Base-by-base conservation (phyloP, 345 rosid species). In the Pistacia integerrima region DNA sequence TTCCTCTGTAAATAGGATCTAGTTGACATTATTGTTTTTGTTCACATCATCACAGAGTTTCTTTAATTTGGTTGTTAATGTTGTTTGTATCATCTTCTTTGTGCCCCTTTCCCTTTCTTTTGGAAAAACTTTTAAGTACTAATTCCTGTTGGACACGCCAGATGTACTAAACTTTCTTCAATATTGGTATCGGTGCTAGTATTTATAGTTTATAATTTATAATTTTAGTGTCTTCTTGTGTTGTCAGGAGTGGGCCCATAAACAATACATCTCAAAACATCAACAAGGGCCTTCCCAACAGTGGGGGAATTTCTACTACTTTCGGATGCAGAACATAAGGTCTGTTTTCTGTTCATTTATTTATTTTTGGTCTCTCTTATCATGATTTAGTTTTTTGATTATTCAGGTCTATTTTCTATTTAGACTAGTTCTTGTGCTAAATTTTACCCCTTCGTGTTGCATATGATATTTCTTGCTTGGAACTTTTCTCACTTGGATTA, bases 281-380 rank as follows among this genome's bases (percentile, higher is more conserved):
- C 99, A 96, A 69, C 95, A 94, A 75, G 97, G 97, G 67, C 89
- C 90, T 78, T 86, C 97, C 68, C 97, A 94, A 74, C 95, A 92
- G 77, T 96, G 97, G 99, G 98, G 98, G 69, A 96, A 96, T 80
- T 96, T 96, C 86, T 87, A 89, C 86, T 96, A 96, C 78, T 96
- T 94, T 68, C 84, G 99, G 84, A 91, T 96, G 99, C 94, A 90
- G 56, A 89, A 91, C 44, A 92, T 96, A 85, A 93, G 99, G 99
- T 96, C 49, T 79, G 82, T 67, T 76, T 64, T 61, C 58, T 22
- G 25, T 64, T 57, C 62, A 25, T 25, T 25, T 25, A 25, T 56
- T 22, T 16, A 22, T 65, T 22, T 76, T 44, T 65, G 17, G 16
- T 48, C 38, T 61, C 61, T 35, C 57, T 22, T 28, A 72, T 28